Evolutionary conservation across 371 early-diverging fungal genomes (phyloP), one percentile per base, ranked within the genome.

Genomic region (Mortierella sp.): DNA sequence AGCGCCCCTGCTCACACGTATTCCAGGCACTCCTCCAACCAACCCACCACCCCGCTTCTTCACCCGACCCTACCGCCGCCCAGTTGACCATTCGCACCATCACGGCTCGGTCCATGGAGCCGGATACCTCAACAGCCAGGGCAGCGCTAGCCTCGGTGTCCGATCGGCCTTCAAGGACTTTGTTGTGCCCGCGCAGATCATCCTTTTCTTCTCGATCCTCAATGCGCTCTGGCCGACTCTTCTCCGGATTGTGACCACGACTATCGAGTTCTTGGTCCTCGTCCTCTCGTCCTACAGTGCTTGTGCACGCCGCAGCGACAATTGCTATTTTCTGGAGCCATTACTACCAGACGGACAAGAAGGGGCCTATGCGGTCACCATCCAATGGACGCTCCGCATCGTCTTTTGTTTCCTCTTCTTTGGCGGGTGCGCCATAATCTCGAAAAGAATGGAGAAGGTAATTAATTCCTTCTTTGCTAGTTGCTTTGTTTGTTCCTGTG

Each of bases 91-190:
- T 70, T 26, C 50, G n/a, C 75, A 74, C 43, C 75, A 83, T n/a
- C 77, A 76, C 37, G 67, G 76, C 13, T 73, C 83, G 24, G 34
- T 74, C 43, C 78, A 81, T 61, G 71, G 79, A 14, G 76, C 85
- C 14, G 76, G 75, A 51, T 54, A 79, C 46, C 50, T 74, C 11
- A 64, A 34, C 55, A 71, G 74, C 34, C 77, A 83, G 48, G 77
- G 70, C 34, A 85, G 81, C 40, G 72, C 85, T 24, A 81, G 81
- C 50, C 75, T 81, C 43, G 85, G 85, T 5, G 85, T 85, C 24
- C 85, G 85, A 72, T 81, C 81, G 16, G 85, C 85, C 26, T 85
- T 85, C 73, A 81, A 78, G 74, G 85, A 81, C 67, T 85, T 85
- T 78, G 71, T 78, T 3, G 69, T 85, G 8, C 85, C 79, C 3